A percentile compares a stretch with the other conserved stretches of the same genome.
Evolutionary conservation across 2,329 filamentous ascomycete genomes (phyloP).

Genomic region (Leptographium procerum): DNA sequence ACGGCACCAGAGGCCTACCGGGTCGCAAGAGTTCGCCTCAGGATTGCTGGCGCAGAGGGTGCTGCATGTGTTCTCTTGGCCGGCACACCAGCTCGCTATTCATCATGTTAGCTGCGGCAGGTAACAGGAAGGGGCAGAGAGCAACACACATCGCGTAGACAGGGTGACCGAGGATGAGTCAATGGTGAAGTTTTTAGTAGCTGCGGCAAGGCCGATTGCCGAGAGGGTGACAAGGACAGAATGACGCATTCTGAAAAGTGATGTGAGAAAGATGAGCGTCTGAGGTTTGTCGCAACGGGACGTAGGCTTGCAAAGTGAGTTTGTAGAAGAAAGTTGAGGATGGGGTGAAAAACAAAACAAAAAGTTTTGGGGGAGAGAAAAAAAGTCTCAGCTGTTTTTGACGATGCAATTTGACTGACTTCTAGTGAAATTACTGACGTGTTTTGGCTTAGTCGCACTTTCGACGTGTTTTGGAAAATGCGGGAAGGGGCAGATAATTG

Average conservation of each 20-base stretch:
- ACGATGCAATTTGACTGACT: background rate
- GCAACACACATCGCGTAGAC: constrained; percentile 26
- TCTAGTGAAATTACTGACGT: background rate
- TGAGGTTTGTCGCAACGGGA: background rate
- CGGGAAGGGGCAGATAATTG: background rate
- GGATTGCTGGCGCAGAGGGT: constrained; percentile 31
- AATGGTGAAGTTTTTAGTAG: constrained; percentile 35
- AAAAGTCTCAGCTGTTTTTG: background rate
- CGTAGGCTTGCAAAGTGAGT: background rate
- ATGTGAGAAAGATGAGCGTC: background rate
- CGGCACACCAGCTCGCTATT: constrained; percentile 39
- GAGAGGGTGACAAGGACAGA: constrained; percentile 31
- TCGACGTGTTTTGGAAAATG: background rate
- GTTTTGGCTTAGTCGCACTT: background rate
- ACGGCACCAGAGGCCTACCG: constrained; percentile 25
- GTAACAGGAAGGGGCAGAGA: constrained; percentile 4
- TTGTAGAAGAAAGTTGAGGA: background rate
- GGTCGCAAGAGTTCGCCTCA: constrained; percentile 31
- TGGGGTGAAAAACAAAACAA: background rate
- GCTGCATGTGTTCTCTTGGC: constrained; percentile 37
- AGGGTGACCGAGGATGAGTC: constrained; percentile 24
- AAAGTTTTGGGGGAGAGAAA: background rate
- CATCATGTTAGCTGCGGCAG: constrained; percentile 11
- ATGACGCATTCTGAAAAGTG: constrained; percentile 27
- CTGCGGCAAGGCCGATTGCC: constrained; percentile 25